These are phyloP conservation scores for Phaeosphaeria sp. DNA, from an alignment of 2,329 filamentous ascomycete species.

Conservation along the genomic window DNA sequence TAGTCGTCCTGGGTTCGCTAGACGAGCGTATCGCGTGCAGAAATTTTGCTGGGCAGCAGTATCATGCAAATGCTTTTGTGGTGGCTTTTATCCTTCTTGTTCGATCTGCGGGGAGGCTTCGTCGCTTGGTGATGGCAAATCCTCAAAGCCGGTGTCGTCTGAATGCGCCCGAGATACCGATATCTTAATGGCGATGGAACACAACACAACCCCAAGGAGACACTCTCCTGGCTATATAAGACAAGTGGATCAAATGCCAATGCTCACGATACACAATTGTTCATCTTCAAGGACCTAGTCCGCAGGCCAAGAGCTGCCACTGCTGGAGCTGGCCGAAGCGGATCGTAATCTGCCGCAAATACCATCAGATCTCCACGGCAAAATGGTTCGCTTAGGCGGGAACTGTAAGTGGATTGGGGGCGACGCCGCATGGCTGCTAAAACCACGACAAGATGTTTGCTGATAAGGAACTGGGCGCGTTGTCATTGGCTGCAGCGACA, in stretches of 20 bases:
- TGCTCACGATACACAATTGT: conserved; percentile 37
- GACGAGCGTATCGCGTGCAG: background rate
- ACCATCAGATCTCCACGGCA: conserved; percentile 32
- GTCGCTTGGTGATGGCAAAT: conserved; percentile 11
- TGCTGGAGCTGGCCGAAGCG: conserved; percentile 39
- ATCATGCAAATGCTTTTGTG: conserved; percentile 9
- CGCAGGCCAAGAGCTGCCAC: conserved; percentile 15
- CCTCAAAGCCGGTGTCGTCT: background rate
- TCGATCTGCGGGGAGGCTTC: conserved; percentile 27
- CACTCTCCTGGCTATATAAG: conserved; percentile 17
- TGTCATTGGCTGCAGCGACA: conserved; percentile 31
- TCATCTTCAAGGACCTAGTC: conserved; percentile 25
- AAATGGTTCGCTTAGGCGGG: conserved; percentile 17
- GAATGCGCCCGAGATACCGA: background rate
- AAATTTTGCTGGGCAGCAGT: background rate
- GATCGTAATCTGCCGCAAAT: conserved; percentile 35
- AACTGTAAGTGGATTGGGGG: conserved; percentile 20
- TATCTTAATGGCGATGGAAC: conserved; percentile 4
- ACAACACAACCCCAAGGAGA: conserved; percentile 2
- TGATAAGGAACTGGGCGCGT: conserved; percentile 3
- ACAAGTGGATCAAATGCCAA: conserved; percentile 24
- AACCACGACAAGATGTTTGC: conserved; percentile 19
- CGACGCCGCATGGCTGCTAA: conserved; percentile 35
- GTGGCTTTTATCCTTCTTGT: conserved; percentile 15
- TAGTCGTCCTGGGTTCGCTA: conserved; percentile 5